A percentile compares a stretch with the other conserved stretches of the same genome.
phyloP scores from a whole-genome alignment of 768 basidiomycete species.

The Dentipellis sp. region DNA sequence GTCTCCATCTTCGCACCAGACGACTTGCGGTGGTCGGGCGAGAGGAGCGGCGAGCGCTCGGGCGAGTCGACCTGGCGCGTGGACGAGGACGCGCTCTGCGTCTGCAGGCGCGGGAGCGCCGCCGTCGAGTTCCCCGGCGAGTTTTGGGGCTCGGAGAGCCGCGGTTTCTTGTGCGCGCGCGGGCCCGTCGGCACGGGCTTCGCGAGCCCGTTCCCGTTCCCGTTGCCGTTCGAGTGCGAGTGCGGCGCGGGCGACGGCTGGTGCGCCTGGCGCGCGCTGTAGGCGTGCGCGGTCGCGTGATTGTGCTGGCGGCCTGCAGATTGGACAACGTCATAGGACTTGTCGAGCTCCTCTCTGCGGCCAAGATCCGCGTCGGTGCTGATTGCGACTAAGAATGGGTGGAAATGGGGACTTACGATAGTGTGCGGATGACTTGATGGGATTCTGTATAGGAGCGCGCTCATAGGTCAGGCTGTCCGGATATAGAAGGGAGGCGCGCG shows the following conservation, averaged over 20 bases:
- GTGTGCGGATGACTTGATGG: slow-evolving; percentile 55
- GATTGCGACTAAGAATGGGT: too few relatives aligned
- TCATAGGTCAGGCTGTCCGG: slow-evolving; percentile 1
- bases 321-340: slow-evolving; percentile 58
- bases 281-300: slow-evolving; percentile 24
- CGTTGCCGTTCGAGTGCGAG: slow-evolving; percentile 16
- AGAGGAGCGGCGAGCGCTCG: slow-evolving; percentile 12
- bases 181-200: slow-evolving; percentile 73
- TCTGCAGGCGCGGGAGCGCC: slow-evolving; percentile 13
- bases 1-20: slow-evolving; percentile 25
- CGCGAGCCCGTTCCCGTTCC: slow-evolving; percentile 17
- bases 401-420: slow-evolving; percentile 49
- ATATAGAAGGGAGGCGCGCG: neutral
- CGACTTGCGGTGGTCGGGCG: slow-evolving; percentile 12
- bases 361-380: slow-evolving; percentile 9
- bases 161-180: slow-evolving; percentile 71
- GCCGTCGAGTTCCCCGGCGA: slow-evolving; percentile 8
- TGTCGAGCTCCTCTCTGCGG: slow-evolving; percentile 65
- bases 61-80: slow-evolving; percentile 13
- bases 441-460: slow-evolving; percentile 44
- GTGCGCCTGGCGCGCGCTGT: slow-evolving; percentile 30
- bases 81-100: slow-evolving; percentile 4
- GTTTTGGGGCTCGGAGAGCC: slow-evolving; percentile 44
- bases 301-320: slow-evolving; percentile 34
- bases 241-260: slow-evolving; percentile 22